Evolutionary conservation across 805 yeast species (phyloP), one percentile per base, ranked within the genome.

Genomic region (Phaffomyces opuntiae): DNA sequence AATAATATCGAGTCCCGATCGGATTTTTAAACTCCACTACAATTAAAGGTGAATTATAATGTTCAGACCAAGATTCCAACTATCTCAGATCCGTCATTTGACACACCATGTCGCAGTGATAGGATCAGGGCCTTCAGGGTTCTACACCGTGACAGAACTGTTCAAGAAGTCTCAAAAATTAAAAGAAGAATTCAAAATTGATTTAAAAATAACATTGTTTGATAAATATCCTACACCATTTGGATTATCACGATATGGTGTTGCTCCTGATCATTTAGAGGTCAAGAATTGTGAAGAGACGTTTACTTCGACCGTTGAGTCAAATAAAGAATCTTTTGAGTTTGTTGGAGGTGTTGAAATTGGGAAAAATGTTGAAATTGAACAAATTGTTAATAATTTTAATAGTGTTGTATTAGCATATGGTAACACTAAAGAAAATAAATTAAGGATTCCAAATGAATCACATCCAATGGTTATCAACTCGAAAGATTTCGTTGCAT

Each of bases 201-300:
- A 66, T 5, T 43, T 48, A 19, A 62, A 73, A 46, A 72, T 90
- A 5, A 93, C 87, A 49, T 72, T 91, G 63, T 89, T 81, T 68
- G 99, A 93, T 58, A 74, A 78, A 50, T 67, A 81, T 25, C 96
- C 97, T 0, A 81, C 89, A 7, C 99, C 99, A 0, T 91, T 75
- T 67, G 99, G 99, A 0, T 71, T 93, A 32, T 81, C 90, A 37
- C 67, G 99, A 33, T 90, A 77, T 60, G 99, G 99, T 1, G 98
- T 93, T n/a, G 97, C 99, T 0, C 99, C 99, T 3, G 99, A 93
- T 65, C 97, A 93, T 64, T 96, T 96, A 0, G 98, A 93, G 57
- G 98, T 93, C 31, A 91, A 90, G 62, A 81, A 81, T 49, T 85
- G 93, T 55, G 75, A 71, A 43, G 70, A 84, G 17, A 81, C 89